These are phyloP conservation scores for Oldenlandia corymbosa DNA, from an alignment of 257 asterid genomes.

Conservation along the genomic window DNA sequence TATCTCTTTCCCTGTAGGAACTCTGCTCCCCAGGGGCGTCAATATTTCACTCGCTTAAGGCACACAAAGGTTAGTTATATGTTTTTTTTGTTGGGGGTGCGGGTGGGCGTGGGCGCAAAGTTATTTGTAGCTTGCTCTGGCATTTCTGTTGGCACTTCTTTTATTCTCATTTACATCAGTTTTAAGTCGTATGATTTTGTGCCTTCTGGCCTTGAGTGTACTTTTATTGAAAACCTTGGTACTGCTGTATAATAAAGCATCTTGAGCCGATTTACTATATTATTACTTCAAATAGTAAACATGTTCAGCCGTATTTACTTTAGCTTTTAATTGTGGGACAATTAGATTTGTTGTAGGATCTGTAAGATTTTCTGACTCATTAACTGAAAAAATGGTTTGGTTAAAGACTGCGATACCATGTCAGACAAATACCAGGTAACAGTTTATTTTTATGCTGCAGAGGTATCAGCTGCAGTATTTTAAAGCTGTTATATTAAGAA, in stretches of 20 bases:
- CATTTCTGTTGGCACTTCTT: not conserved
- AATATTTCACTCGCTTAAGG: constrained; percentile 8
- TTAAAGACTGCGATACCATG: not conserved
- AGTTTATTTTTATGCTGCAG: not conserved
- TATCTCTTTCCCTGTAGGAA: constrained; percentile 11
- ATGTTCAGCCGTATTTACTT: not conserved
- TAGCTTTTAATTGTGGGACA: not conserved
- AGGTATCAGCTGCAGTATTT: not conserved
- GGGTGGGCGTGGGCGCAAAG: too few relatives aligned
- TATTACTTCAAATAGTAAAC: not conserved
- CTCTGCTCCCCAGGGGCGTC: constrained; percentile 18
- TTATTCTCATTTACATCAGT: not conserved
- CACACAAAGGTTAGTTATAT: constrained; percentile 15
- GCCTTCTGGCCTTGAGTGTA: not conserved
- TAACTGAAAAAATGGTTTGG: not conserved
- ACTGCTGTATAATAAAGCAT: not conserved
- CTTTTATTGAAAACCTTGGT: not conserved
- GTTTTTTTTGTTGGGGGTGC: not conserved
- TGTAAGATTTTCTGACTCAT: not conserved
- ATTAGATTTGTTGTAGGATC: not conserved
- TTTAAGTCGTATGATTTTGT: not conserved
- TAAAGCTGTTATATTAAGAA: too few relatives aligned
- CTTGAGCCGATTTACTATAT: not conserved
- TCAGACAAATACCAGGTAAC: not conserved
- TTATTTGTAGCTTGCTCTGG: too few relatives aligned